Percentiles rank a stretch among this genome's conserved stretches.
These are phyloP conservation scores for Xanthoparmelia taractica DNA, from an alignment of 495 filamentous ascomycete genomes.

Conservation along the genomic window DNA sequence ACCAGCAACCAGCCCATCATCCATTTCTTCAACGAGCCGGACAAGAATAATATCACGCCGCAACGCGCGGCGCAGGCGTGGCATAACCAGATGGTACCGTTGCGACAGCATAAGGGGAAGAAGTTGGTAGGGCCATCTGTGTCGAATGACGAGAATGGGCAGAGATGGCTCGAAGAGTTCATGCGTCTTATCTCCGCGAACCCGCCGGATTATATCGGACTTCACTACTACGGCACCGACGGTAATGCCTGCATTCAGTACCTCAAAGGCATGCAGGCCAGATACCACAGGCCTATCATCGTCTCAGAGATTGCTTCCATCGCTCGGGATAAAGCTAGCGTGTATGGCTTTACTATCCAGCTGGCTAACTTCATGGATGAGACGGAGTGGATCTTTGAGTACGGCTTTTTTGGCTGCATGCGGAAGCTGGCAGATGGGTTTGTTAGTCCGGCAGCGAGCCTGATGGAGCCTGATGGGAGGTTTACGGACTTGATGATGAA, in stretches of 20 bases:
- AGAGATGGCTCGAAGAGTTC: slow-evolving; percentile 39
- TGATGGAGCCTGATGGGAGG: slow-evolving; percentile 39
- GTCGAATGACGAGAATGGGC: slow-evolving; percentile 33
- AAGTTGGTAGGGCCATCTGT: slow-evolving; percentile 36
- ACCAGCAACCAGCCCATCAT: slow-evolving; percentile 30
- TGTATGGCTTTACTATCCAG: slow-evolving; percentile 36
- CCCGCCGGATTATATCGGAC: slow-evolving; percentile 38
- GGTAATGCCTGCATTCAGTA: slow-evolving; percentile 30
- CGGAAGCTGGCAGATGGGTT: slow-evolving; percentile 36
- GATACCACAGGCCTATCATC: slow-evolving; percentile 31
- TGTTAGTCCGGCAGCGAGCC: slow-evolving; percentile 40
- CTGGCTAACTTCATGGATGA: slow-evolving; percentile 41
- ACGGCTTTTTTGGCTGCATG: slow-evolving; percentile 43
- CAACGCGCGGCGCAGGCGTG: slow-evolving; percentile 37
- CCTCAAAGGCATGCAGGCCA: slow-evolving; percentile 34
- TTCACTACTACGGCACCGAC: slow-evolving; percentile 42
- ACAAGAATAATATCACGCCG: slow-evolving; percentile 34
- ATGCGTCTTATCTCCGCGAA: slow-evolving; percentile 33
- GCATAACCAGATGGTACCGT: slow-evolving; percentile 34
- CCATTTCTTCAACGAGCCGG: slow-evolving; percentile 44
- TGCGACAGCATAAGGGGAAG: slow-evolving; percentile 33
- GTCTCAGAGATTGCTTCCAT: slow-evolving; percentile 42
- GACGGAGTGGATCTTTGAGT: slow-evolving; percentile 39
- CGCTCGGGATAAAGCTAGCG: slow-evolving; percentile 32
- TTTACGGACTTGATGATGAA: slow-evolving; percentile 37